A percentile compares a stretch with the other conserved stretches of the same genome.
Conservation (phyloP, 2,329 filamentous ascomycete genomes). For the Sporothrix brasiliensis region DNA sequence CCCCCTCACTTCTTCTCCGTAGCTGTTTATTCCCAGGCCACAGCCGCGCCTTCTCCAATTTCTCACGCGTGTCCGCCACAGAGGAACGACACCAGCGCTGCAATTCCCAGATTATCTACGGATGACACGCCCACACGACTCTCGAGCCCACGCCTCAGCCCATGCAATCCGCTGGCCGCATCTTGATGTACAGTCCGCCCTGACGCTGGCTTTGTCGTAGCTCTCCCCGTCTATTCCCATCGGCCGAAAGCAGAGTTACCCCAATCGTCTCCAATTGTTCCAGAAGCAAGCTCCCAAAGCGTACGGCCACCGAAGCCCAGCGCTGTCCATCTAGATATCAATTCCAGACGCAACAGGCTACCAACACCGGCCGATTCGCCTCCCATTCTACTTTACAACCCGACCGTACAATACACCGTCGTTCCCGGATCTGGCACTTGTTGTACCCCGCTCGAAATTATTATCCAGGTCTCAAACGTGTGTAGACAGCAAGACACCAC, state of each 20-base stretch:
- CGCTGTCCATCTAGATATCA: neutral
- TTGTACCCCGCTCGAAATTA: too few species aligned
- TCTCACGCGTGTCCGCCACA: constrained; percentile 17
- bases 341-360: neutral
- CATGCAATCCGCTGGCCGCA: neutral
- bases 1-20: neutral
- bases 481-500: neutral
- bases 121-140: neutral
- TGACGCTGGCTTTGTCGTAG: neutral
- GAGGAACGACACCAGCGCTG: neutral
- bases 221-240: constrained; percentile 26
- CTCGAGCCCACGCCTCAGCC: neutral
- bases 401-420: neutral
- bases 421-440: neutral
- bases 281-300: neutral
- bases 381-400: neutral
- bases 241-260: neutral
- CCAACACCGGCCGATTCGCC: neutral
- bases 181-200: neutral
- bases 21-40: constrained; percentile 19
- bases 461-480: neutral
- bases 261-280: constrained; percentile 23
- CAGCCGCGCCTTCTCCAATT: constrained; percentile 21
- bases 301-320: neutral
- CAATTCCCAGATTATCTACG: constrained; percentile 25